Conservation (phyloP, 768 basidiomycete species). For the Rubroboletus satanas region DNA sequence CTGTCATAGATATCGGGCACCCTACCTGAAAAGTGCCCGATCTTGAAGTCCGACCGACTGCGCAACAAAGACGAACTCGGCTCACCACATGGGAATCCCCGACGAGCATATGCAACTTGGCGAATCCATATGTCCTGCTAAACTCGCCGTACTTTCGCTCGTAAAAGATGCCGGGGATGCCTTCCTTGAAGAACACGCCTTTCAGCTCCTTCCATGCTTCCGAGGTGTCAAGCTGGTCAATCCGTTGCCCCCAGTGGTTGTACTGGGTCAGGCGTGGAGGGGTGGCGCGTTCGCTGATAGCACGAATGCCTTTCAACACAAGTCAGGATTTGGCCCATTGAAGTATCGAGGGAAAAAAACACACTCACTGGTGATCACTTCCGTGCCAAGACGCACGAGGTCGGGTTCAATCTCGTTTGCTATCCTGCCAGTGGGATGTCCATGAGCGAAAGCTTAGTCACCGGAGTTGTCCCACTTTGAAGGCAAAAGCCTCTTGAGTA, state of each 20-base stretch:
- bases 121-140: conserved; percentile 62
- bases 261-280: conserved; percentile 64
- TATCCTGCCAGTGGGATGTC: conserved; percentile 31
- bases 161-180: conserved; percentile 63
- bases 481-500: conserved; percentile 59
- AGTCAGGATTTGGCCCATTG: not conserved
- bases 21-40: conserved; percentile 41
- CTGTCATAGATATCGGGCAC: conserved; percentile 78
- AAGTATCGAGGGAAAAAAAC: not conserved
- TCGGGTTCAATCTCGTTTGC: conserved; percentile 54
- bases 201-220: conserved; percentile 73
- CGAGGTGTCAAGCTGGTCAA: conserved; percentile 65
- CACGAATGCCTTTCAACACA: conserved; percentile 50
- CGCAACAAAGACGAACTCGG: not conserved
- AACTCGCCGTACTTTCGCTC: conserved; percentile 58
- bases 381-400: conserved; percentile 53
- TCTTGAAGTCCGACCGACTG: not conserved
- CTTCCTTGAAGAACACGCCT: conserved; percentile 59
- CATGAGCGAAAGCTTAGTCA: not conserved
- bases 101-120: conserved; percentile 57
- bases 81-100: conserved; percentile 63
- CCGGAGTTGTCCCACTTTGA: conserved; percentile 29
- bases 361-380: conserved; percentile 49
- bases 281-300: conserved; percentile 38
- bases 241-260: conserved; percentile 64